Base-by-base conservation (phyloP, 192 early-diverging fungal species). In the Backusella liffmaniae region DNA sequence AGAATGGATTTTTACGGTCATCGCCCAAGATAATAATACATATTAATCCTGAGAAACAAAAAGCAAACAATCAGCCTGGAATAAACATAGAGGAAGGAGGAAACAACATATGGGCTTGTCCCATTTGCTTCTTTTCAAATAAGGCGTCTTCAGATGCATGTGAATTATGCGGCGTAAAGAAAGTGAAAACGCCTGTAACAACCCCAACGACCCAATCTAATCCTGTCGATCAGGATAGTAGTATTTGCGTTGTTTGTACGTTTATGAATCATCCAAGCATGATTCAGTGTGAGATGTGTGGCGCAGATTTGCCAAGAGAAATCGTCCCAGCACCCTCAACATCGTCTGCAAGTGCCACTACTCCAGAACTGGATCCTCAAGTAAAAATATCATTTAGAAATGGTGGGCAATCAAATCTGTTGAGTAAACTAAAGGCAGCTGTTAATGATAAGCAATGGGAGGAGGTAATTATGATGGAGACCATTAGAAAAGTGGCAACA, bases 181-280 rank as follows among this genome's bases (percentile, higher is more conserved):
- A 41, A 23, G 66, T 72, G 13, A 62, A 73, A 32, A 35, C 37
- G 68, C 13, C 21, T 23, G 21, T 73, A 32, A 6, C 34, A 41
- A 49, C 12, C 34, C 9, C 15, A 53, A 51, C 35, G 10, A 35
- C 34, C 41, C 32, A 16, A 32, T 18, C 26, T 5, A 62, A 62
- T 62, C 37, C 72, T 67, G 74, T 72, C 23, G 46, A 16, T 0
- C 53, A 42, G 7, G n/a, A 36, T 49, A 73, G 18, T 16, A 78
- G 77, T 44, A 74, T 84, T 8, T 98, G 96, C 76, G 87, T 90
- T 6, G 80, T 82, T 1, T 98, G 96, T 76, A 98, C 96, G 21
- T 98, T 97, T 77, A 83, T 94, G 51, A 98, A 98, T 79, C 93
- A 96, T 79, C 80, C 88, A 2, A 91, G 90, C 73, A 90, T 95